Evolutionary conservation across 2,329 filamentous ascomycete genomes (phyloP).

Genomic region (Monosporascus sp.): DNA sequence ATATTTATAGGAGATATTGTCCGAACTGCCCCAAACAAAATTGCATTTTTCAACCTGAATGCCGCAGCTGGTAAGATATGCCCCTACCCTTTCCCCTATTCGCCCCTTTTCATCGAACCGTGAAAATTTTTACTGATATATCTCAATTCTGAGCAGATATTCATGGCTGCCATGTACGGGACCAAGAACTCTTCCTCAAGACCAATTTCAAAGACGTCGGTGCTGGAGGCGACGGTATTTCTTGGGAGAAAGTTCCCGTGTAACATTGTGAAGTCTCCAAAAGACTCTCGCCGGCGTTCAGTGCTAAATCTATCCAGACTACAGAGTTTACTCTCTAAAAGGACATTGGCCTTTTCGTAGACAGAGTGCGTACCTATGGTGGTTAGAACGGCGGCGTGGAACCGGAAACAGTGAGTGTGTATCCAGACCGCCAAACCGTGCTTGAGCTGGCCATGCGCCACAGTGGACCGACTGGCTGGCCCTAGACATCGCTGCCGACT

Average conservation of each 20-base stretch:
- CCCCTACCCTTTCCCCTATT: no score
- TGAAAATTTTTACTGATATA: not conserved
- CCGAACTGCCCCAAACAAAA: slow-evolving; percentile 12
- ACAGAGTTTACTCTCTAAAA: slow-evolving; percentile 3
- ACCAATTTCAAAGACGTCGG: slow-evolving; percentile 1
- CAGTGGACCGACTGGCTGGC: slow-evolving; percentile 16
- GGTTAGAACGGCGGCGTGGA: not conserved
- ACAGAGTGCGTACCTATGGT: not conserved
- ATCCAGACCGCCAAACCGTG: no score
- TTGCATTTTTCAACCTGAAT: slow-evolving; percentile 9
- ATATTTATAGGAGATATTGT: slow-evolving; percentile 10
- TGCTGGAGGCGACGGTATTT: slow-evolving; percentile 1
- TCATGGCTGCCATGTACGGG: not conserved
- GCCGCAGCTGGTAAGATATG: slow-evolving; percentile 1
- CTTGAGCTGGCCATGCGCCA: not conserved
- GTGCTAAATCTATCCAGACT: slow-evolving; percentile 1
- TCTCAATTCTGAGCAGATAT: slow-evolving; percentile 1
- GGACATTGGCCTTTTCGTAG: slow-evolving; percentile 6
- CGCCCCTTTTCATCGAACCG: not conserved
- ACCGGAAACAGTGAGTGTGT: not conserved
- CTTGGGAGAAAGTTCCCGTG: slow-evolving; percentile 5
- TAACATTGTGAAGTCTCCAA: slow-evolving; percentile 6
- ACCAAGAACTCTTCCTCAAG: slow-evolving; percentile 3
- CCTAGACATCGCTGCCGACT: slow-evolving; percentile 15
- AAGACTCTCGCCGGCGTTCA: slow-evolving; percentile 5